phyloP scores from a whole-genome alignment of 495 filamentous ascomycete species.

The Articulospora tetracladia region DNA sequence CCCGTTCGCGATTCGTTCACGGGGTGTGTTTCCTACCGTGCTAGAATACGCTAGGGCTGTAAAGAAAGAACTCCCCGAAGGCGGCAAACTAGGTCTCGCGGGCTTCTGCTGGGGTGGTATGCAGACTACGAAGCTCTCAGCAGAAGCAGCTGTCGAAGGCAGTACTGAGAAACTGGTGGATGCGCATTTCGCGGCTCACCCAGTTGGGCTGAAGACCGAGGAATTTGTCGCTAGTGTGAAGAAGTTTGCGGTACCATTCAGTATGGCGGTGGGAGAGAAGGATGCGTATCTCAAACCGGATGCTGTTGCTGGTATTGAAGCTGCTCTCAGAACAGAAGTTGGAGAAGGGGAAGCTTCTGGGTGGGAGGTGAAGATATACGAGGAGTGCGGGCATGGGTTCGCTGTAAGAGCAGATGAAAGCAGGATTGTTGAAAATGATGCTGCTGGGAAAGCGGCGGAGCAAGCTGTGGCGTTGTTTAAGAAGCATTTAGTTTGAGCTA shows the following conservation, averaged over 20 bases:
- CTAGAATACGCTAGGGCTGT: background rate
- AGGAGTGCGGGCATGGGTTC: slow-evolving; percentile 5
- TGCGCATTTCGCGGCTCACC: slow-evolving; percentile 19
- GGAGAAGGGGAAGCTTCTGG: slow-evolving; percentile 23
- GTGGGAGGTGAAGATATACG: slow-evolving; percentile 11
- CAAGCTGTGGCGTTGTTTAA: slow-evolving; percentile 3
- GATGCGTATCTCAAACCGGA: slow-evolving; percentile 21
- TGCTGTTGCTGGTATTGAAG: slow-evolving; percentile 20
- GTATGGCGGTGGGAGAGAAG: slow-evolving; percentile 27
- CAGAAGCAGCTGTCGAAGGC: slow-evolving; percentile 20
- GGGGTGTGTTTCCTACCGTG: background rate
- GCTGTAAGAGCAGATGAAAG: slow-evolving; percentile 1
- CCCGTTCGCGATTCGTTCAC: background rate
- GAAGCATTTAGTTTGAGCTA: background rate
- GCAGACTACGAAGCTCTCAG: slow-evolving; percentile 2
- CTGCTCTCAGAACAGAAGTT: slow-evolving; percentile 25
- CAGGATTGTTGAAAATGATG: background rate
- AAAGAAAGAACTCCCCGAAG: background rate
- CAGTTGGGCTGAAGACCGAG: background rate
- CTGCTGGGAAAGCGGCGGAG: background rate
- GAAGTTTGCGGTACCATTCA: slow-evolving; percentile 27
- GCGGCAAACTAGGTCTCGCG: background rate
- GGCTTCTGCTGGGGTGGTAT: slow-evolving; percentile 10
- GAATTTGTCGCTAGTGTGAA: slow-evolving; percentile 18
- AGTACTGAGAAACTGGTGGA: slow-evolving; percentile 29